Base-by-base conservation (phyloP, 73 alveolate genomes). In the Stentor roeselii region DNA sequence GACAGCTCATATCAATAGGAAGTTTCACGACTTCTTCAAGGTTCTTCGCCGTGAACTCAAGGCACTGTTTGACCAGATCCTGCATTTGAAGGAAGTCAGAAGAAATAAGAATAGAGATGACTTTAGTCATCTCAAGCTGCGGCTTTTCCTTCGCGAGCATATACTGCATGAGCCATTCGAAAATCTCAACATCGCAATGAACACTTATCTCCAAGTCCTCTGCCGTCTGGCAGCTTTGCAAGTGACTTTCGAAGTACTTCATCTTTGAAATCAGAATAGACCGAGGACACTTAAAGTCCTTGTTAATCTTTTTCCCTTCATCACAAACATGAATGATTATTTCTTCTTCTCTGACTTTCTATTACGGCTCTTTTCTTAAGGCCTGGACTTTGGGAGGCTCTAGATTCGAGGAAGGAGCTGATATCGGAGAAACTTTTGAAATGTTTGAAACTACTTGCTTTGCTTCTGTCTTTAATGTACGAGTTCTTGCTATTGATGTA, bases 151-250 rank as follows among this genome's bases (percentile, higher is more conserved):
- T 60, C 38, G 37, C 30, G 76, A 88, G 60, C 40, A 90, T 58
- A 61, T 88, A 90, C 27, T 85, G 85, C 92, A 90, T 87, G 36
- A 90, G 89, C 93, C 96, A 90, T 89, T 88, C 96, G 58, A 90
- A 90, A 31, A 90, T 88, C 11, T 84, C 85, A 60, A 90, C 82
- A 78, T 90, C 96, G 60, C 96, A 90, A 61, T 90, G 96, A 32
- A 90, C 96, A 40, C 90, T 82, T n/a, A 91, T 91, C 78, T 91
- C 96, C n/a, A 88, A 75, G 82, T 91, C 96, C 14, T 91, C 96
- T 0, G 78, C 78, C 30, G 91, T 39, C 40, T 86, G 77, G 6
- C 91, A 75, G 59, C 75, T 83, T 27, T 83, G 60, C 3, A 91
- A 82, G 83, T 91, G 87, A 37, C 88, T 82, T 82, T 91, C 96